phyloP scores from a whole-genome alignment of 306 rosid species.

The Lagenaria siceraria region DNA sequence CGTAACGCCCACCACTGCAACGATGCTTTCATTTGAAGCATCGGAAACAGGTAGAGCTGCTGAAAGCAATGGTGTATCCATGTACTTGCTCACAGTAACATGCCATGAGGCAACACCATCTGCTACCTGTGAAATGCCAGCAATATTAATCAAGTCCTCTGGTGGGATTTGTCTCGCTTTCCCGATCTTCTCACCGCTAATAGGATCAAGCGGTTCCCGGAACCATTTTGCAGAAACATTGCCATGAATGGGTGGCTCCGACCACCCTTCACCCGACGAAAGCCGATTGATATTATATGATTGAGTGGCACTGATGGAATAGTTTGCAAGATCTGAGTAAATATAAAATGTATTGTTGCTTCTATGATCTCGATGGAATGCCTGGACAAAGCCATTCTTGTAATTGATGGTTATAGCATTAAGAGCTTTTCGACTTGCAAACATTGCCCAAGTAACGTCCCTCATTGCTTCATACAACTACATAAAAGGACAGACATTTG shows the following conservation, averaged over 20 bases:
- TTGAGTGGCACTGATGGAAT: conserved; percentile 48
- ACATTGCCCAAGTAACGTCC: conserved; percentile 83
- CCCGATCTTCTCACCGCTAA: conserved; percentile 77
- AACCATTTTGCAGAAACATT: conserved; percentile 81
- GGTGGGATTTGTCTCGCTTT: conserved; percentile 80
- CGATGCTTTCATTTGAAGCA: conserved; percentile 62
- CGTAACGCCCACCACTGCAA: conserved; percentile 96
- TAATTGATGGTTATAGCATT: conserved; percentile 87
- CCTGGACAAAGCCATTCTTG: conserved; percentile 89
- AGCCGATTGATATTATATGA: conserved; percentile 19
- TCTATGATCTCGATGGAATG: conserved; percentile 82
- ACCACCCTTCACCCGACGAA: conserved; percentile 46
- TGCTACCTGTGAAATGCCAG: conserved; percentile 81
- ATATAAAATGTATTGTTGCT: conserved; percentile 84
- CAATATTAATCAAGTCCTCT: conserved; percentile 72
- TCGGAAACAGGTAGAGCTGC: conserved; percentile 95
- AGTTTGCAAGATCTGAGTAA: conserved; percentile 77
- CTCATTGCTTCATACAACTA: conserved; percentile 90
- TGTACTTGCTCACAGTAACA: conserved; percentile 89
- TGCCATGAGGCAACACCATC: conserved; percentile 98
- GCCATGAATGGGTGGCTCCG: conserved; percentile 49
- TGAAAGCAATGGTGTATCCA: conserved; percentile 87
- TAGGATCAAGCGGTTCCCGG: conserved; percentile 84
- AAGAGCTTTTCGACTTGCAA: conserved; percentile 77
- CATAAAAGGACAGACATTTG: conserved; percentile 24